Evolutionary conservation across 345 rosid genomes (phyloP), one percentile per base, ranked within the genome.

Genomic region (Rhodamnia rubescens): DNA sequence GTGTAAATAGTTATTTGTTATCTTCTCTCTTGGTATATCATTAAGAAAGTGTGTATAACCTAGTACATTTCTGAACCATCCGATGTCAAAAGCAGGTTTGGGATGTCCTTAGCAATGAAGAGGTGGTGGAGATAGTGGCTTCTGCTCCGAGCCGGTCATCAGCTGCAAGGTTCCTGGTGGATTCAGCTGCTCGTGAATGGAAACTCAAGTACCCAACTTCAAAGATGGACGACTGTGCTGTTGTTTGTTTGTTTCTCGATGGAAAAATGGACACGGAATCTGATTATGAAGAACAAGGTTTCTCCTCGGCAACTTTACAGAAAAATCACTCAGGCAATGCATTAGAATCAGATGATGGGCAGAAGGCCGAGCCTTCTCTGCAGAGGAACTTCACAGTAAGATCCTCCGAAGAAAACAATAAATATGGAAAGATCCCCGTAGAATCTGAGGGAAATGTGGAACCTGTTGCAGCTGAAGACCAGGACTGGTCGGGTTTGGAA

Each of bases 221-320:
- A n/a, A 98, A 96, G 85, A 95, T 98, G 97, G 99, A 98, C 88
- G 99, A 98, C 84, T 98, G 99, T 91, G 99, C 99, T 10, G 99
- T 96, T 15, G 98, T 98, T 59, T 98, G 99, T 91, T 87, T 98
- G 89, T 98, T 95, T 91, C 90, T 98, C 78, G 98, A 96, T 44
- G 99, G 98, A 51, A 98, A 94, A 87, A 95, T 98, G 99, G 99
- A 98, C 86, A 90, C 95, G 0, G 99, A 95, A 61, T 91, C 98
- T 4, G 98, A 98, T 85, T 89, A 91, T 20, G 99, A 96, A 20
- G 98, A 95, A 57, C 97, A 92, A 84, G 88, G 97, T 40, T 88
- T 89, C 87, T 96, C 98, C 55, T 94, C 99, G 40, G 99, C 96
- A 74, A 93, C 96, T 40, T 83, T 92, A 50, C 96, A 92, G 87